phyloP scores from a whole-genome alignment of 208 protist genomes.

The Herpetomonas samuelpessoai region DNA sequence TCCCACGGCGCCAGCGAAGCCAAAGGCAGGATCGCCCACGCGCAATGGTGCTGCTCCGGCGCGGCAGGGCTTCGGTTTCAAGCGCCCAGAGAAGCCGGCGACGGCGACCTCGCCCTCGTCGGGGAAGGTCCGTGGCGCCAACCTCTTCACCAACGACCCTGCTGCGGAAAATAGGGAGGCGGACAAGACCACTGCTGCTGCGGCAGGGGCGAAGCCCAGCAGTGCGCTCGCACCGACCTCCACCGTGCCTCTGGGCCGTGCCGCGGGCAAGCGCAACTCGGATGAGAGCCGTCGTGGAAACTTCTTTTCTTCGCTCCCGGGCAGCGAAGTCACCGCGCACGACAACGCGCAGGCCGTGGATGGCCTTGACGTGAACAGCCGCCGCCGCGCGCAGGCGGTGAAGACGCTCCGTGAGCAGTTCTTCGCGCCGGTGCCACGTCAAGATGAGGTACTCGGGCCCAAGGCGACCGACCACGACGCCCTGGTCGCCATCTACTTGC shows the following conservation, averaged over 20 bases:
- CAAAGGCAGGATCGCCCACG: neutral
- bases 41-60: neutral
- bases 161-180: neutral
- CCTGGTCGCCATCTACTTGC: conserved; percentile 38
- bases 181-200: neutral
- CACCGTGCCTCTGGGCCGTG: conserved; percentile 2
- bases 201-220: neutral
- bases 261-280: neutral
- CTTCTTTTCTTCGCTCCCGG: neutral
- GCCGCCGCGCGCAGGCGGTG: conserved; percentile 27
- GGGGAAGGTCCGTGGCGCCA: neutral
- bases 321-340: neutral
- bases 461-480: conserved; percentile 25
- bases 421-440: conserved; percentile 45
- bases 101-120: neutral
- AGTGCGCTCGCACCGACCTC: conserved; percentile 5
- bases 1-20: neutral
- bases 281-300: conserved; percentile 1
- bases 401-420: conserved; percentile 50
- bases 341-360: conserved; percentile 31
- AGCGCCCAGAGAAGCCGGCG: conserved; percentile 2
- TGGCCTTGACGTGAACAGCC: conserved; percentile 20
- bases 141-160: neutral
- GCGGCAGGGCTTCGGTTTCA: conserved; percentile 14
- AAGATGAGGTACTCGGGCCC: conserved; percentile 29